A percentile compares a stretch with the other conserved stretches of the same genome.
These are phyloP conservation scores for Fragaria ananassa DNA, from an alignment of 306 rosid genomes.

Conservation along the genomic window DNA sequence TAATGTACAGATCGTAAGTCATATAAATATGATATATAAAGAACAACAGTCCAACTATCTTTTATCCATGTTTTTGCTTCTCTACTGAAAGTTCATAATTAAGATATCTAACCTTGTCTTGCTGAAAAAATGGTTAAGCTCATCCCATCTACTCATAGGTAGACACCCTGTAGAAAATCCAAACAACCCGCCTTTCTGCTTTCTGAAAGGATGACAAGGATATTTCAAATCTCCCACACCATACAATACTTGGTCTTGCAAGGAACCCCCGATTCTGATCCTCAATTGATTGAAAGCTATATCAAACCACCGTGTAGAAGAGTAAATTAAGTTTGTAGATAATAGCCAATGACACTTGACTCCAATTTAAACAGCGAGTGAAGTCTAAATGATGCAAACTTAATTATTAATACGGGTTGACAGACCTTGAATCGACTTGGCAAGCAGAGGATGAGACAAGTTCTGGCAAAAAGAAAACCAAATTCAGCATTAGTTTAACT, in stretches of 20 bases:
- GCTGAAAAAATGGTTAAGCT: slow-evolving; percentile 72
- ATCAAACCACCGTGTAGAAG: slow-evolving; percentile 39
- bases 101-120: slow-evolving; percentile 66
- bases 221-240: slow-evolving; percentile 56
- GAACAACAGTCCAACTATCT: neutral
- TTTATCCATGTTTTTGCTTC: neutral
- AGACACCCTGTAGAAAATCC: slow-evolving; percentile 94
- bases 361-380: neutral
- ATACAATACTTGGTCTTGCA: slow-evolving; percentile 88
- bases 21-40: neutral
- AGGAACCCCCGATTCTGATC: slow-evolving; percentile 91
- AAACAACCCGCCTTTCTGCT: slow-evolving; percentile 60
- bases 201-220: slow-evolving; percentile 79
- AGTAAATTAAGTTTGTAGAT: neutral
- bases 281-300: slow-evolving; percentile 87
- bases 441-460: slow-evolving; percentile 72
- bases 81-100: neutral
- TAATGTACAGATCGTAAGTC: slow-evolving; percentile 14
- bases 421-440: slow-evolving; percentile 81
- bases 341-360: neutral
- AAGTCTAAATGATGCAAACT: slow-evolving; percentile 1
- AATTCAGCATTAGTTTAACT: slow-evolving; percentile 23
- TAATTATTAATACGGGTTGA: slow-evolving; percentile 13
- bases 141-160: slow-evolving; percentile 87
- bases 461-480: slow-evolving; percentile 59